Evolutionary conservation across 768 basidiomycete genomes (phyloP).

Genomic region (Suillus lakei): DNA sequence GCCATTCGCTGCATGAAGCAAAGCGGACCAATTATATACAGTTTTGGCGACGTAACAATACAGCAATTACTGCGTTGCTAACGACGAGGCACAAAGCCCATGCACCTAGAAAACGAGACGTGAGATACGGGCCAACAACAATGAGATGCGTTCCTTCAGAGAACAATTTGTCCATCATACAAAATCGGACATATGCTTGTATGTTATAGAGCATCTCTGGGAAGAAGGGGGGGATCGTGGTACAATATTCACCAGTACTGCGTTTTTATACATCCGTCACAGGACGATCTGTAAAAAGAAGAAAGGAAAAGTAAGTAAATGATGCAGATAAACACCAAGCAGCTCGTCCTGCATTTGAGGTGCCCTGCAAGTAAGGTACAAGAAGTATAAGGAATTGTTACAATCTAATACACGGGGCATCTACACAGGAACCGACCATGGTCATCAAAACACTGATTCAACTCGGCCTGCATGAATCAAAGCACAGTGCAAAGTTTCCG

Average conservation of each 20-base stretch:
- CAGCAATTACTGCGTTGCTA: no score
- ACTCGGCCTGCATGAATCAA: no score
- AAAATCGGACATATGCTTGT: conserved; percentile 80
- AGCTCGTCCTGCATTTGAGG: no score
- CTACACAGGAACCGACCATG: no score
- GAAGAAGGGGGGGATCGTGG: conserved; percentile 8
- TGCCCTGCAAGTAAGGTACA: no score
- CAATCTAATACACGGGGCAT: no score
- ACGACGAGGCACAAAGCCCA: no score
- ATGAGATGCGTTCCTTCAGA: conserved; percentile 47
- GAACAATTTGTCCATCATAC: conserved; percentile 58
- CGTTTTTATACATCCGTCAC: neutral
- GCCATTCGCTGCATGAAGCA: no score
- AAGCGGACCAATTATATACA: neutral
- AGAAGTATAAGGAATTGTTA: no score
- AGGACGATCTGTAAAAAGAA: neutral
- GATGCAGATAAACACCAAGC: conserved; percentile 12
- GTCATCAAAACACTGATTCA: no score
- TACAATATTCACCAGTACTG: neutral
- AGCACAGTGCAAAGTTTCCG: no score
- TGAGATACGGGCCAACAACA: neutral
- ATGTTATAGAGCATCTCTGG: conserved; percentile 55
- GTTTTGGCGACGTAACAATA: neutral
- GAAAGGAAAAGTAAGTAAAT: conserved; percentile 7
- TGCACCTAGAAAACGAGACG: neutral